A percentile compares a stretch with the other conserved stretches of the same genome.
phyloP scores from a whole-genome alignment of 192 early-diverging fungal genomes.

The Pilobolus umbonatus region DNA sequence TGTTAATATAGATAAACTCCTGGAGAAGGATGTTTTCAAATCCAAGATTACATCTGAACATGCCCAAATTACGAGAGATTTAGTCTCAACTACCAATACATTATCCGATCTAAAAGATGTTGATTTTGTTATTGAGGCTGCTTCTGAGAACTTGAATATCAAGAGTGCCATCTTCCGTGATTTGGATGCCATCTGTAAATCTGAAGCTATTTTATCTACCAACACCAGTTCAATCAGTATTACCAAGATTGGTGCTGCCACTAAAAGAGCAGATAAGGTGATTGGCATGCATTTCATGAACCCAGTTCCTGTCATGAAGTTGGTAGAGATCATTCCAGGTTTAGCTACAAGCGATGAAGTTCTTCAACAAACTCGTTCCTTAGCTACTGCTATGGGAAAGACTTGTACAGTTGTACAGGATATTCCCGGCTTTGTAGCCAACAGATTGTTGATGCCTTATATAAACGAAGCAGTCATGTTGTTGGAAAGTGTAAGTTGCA shows the following conservation, averaged over 20 bases:
- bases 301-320: slow-evolving; percentile 93
- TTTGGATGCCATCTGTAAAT: slow-evolving; percentile 61
- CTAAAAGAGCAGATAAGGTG: slow-evolving; percentile 72
- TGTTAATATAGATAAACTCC: slow-evolving; percentile 58
- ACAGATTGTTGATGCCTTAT: slow-evolving; percentile 97
- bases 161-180: slow-evolving; percentile 80
- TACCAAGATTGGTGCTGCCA: slow-evolving; percentile 95
- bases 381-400: slow-evolving; percentile 89
- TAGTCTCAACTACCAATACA: slow-evolving; percentile 56
- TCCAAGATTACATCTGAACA: slow-evolving; percentile 80
- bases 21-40: slow-evolving; percentile 88
- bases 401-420: slow-evolving; percentile 84
- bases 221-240: slow-evolving; percentile 98
- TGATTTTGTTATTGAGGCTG: slow-evolving; percentile 94
- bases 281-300: slow-evolving; percentile 99
- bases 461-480: slow-evolving; percentile 95
- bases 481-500: slow-evolving; percentile 63
- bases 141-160: slow-evolving; percentile 78
- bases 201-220: slow-evolving; percentile 80
- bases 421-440: slow-evolving; percentile 96
- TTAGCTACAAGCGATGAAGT: slow-evolving; percentile 74
- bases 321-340: slow-evolving; percentile 96
- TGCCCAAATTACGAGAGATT: slow-evolving; percentile 50
- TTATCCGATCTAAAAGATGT: slow-evolving; percentile 59
- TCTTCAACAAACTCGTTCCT: slow-evolving; percentile 62